Evolutionary conservation across 2,329 filamentous ascomycete genomes (phyloP), one percentile per base, ranked within the genome.

Genomic region (Monilinia laxa): DNA sequence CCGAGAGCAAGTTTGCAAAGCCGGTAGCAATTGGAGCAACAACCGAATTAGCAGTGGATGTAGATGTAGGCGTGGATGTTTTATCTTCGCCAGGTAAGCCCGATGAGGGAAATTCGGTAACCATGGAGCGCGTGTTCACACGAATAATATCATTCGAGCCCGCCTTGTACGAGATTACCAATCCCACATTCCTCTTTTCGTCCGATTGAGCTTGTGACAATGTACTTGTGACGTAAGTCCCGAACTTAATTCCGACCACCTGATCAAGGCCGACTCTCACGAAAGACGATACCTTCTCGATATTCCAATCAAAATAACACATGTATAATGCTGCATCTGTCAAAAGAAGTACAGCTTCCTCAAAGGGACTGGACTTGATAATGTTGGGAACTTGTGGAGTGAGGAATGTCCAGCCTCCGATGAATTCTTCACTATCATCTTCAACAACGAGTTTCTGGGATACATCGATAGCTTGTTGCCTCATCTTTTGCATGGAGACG

Each of bases 281-380:
- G 77, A 97, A 98, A 0, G 90, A 93, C 16, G 90, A 89, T 1
- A 99, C 91, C 76, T 98, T 98, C 79, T 98, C 95, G 10, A 93
- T 89, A 70, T 91, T 90, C 93, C 94, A 98, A 78, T 98, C 93
- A 73, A 98, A 93, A 18, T 91, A 87, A 77, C 93, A 97, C 69
- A 92, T 87, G 76, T 98, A 98, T 3, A 98, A 77, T 0, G 93
- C 94, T 0, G 84, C 83, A 70, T 96, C 90, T 0, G 95, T 98
- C 42, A 99, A 81, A 0, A 99, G 82, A 0, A 99, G 82, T 1
- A 99, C 90, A 0, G 90, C 90, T 75, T 99, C 94, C 73, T 96
- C 92, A 71, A 98, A 91, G 0, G 92, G 90, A 0, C 82, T 84
- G 3, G 90, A 85, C 62, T 82, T 85, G 70, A 92, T 79, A 0